Percentiles rank a stretch among this genome's conserved stretches.
Conservation (phyloP, 805 yeast species). For the Dipodascus albidus region DNA sequence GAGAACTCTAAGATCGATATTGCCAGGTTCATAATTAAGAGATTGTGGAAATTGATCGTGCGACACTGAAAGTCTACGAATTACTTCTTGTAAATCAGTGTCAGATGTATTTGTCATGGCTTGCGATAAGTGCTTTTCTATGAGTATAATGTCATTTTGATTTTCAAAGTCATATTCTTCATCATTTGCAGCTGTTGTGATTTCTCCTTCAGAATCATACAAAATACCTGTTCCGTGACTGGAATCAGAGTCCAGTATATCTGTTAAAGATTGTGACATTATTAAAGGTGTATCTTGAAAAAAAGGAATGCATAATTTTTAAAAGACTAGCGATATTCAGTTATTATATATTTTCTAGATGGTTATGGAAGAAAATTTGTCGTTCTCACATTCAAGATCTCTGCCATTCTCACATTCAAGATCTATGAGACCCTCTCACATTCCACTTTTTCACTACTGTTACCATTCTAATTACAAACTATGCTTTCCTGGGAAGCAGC, state of each 20-base stretch:
- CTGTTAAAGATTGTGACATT: background rate
- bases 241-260: background rate
- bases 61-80: background rate
- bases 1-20: conserved; percentile 35
- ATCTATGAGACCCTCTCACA: background rate
- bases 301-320: too few relatives aligned
- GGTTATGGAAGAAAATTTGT: too few relatives aligned
- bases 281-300: background rate
- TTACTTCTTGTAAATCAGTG: background rate
- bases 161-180: background rate
- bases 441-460: background rate
- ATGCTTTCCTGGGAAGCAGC: background rate
- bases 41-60: background rate
- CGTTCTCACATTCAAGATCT: background rate
- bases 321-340: background rate
- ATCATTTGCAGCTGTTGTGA: background rate
- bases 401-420: background rate
- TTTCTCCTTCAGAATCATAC: background rate
- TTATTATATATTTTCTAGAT: background rate
- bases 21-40: conserved; percentile 23
- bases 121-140: background rate
- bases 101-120: background rate
- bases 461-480: too few relatives aligned
- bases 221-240: background rate
- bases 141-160: background rate